These are phyloP conservation scores for Pythium aphanidermatum DNA, from an alignment of 352 stramenopile species.

Conservation along the genomic window DNA sequence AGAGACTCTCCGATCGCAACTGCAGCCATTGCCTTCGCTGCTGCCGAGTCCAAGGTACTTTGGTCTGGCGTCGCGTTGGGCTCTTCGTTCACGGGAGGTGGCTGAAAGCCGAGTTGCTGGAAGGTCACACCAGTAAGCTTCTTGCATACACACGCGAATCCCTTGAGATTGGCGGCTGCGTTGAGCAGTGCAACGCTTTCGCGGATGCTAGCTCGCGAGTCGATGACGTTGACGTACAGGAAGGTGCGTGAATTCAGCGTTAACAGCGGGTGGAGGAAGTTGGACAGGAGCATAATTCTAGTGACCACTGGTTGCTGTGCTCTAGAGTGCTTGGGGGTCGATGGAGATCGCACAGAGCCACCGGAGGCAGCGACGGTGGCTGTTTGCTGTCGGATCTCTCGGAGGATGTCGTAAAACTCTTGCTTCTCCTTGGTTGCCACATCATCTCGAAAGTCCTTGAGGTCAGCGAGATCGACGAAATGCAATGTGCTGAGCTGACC, in stretches of 20 bases:
- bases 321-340: not conserved
- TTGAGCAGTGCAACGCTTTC: conserved; percentile 63
- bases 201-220: conserved; percentile 53
- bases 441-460: conserved; percentile 50
- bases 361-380: conserved; percentile 1
- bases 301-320: not conserved
- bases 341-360: not conserved
- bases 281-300: conserved; percentile 30
- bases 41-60: conserved; percentile 13
- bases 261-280: conserved; percentile 58
- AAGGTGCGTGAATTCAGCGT: conserved; percentile 58
- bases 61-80: conserved; percentile 4
- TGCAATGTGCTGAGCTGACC: conserved; percentile 67
- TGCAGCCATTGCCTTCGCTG: conserved; percentile 21
- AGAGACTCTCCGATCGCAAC: conserved; percentile 29
- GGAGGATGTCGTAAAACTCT: conserved; percentile 54
- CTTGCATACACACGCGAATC: conserved; percentile 49
- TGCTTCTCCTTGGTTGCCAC: conserved; percentile 42
- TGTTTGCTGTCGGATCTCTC: conserved; percentile 27
- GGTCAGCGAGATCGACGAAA: conserved; percentile 52
- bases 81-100: conserved; percentile 12
- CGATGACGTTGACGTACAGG: conserved; percentile 61
- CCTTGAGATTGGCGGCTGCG: conserved; percentile 52
- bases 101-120: conserved; percentile 44
- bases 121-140: conserved; percentile 39